Conservation (phyloP, 805 yeast species). For the Saccharomycopsis olivae region DNA sequence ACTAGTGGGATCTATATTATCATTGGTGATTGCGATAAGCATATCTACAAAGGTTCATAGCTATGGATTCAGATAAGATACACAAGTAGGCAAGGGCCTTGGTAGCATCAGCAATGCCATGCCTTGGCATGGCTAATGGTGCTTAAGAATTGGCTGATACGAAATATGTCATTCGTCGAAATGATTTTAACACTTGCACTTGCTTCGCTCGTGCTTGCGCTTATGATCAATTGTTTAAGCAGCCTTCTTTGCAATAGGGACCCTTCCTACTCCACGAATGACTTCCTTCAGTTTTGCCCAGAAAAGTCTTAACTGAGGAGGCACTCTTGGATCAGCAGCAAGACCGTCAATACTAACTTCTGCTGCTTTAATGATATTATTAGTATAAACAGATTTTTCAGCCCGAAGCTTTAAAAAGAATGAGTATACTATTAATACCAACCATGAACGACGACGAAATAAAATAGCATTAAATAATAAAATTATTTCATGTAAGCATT, state of each 20-base stretch:
- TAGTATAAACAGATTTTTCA: constrained; percentile 65
- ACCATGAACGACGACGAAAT: constrained; percentile 55
- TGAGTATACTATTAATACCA: constrained; percentile 42
- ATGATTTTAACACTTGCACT: too few species aligned
- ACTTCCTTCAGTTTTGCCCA: constrained; percentile 40
- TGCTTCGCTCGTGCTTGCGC: too few species aligned
- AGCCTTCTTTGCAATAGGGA: not conserved
- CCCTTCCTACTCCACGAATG: constrained; percentile 15
- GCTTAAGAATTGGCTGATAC: too few species aligned
- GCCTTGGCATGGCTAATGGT: too few species aligned
- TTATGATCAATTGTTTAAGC: not conserved
- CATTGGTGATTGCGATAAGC: too few species aligned
- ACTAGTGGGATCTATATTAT: too few species aligned
- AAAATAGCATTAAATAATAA: constrained; percentile 43
- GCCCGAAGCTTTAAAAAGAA: constrained; percentile 67
- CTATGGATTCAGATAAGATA: too few species aligned
- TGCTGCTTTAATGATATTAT: constrained; percentile 53
- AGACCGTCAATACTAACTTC: constrained; percentile 58
- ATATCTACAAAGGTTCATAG: too few species aligned
- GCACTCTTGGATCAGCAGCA: constrained; percentile 41
- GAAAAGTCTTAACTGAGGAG: constrained; percentile 35
- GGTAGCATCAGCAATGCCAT: too few species aligned
- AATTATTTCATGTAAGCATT: constrained; percentile 33
- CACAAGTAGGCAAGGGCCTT: too few species aligned
- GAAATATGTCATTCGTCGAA: too few species aligned